A percentile compares a stretch with the other conserved stretches of the same genome.
These are phyloP conservation scores for Dioszegia aurantiaca DNA, from an alignment of 768 basidiomycete species.

Conservation along the genomic window DNA sequence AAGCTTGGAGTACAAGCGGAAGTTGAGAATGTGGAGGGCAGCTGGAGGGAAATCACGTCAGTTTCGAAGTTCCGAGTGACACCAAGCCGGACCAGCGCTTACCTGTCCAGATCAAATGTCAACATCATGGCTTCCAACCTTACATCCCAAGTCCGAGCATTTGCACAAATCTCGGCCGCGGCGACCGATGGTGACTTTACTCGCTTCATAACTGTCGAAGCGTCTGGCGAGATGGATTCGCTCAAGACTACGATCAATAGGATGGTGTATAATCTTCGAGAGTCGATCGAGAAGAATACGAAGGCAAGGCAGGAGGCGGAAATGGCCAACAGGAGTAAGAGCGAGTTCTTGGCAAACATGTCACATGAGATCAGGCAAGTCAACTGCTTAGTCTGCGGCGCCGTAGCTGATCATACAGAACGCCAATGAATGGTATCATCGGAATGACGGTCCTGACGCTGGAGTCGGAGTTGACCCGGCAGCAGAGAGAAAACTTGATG, in stretches of 20 bases:
- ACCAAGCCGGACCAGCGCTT: neutral
- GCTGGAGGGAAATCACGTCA: conserved; percentile 98
- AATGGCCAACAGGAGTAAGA: conserved; percentile 93
- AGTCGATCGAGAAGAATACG: conserved; percentile 97
- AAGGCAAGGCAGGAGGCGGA: conserved; percentile 96
- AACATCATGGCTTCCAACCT: conserved; percentile 76
- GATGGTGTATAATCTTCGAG: conserved; percentile 96
- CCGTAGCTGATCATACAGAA: conserved; percentile 57
- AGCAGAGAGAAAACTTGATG: conserved; percentile 90
- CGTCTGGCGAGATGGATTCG: conserved; percentile 97
- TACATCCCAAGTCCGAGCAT: conserved; percentile 71
- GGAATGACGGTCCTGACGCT: conserved; percentile 99
- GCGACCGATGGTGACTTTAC: conserved; percentile 99
- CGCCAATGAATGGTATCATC: conserved; percentile 99
- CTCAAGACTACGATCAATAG: conserved; percentile 83
- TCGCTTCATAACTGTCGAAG: conserved; percentile 98
- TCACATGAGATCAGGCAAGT: conserved; percentile 87
- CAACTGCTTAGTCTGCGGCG: neutral
- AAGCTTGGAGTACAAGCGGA: conserved; percentile 97
- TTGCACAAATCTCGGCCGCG: conserved; percentile 96
- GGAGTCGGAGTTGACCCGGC: conserved; percentile 89
- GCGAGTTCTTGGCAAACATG: conserved; percentile 99
- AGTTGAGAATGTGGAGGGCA: conserved; percentile 93
- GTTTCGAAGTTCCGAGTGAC: conserved; percentile 51
- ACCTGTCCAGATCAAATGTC: conserved; percentile 71